Base-by-base conservation (phyloP, 495 filamentous ascomycete species). In the Aspergillus heteromorphus region DNA sequence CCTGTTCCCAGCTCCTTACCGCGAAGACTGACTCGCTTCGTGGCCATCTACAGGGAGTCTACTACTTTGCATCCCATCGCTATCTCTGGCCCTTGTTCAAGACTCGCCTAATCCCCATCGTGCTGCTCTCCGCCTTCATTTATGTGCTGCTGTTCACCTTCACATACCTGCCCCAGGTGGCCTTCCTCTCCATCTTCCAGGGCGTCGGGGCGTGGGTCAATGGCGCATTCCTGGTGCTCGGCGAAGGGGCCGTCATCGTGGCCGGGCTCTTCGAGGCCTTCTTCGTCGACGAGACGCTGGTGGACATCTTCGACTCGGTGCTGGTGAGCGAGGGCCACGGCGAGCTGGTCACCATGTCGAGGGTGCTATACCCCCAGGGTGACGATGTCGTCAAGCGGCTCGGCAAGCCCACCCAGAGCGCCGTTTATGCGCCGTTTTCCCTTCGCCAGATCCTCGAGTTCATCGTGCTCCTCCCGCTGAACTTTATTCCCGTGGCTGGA, bases 381-480 rank as follows among this genome's bases (percentile, higher is more conserved):
- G 70, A 75, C 16, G 69, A 81, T 53, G 79, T 82, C 6, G 73
- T 80, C 10, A 71, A 74, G 52, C 71, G 77, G 21, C 78, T 87
- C 4, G 84, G 83, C 23, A 82, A 79, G 49, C 81, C 83, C 6
- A 80, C 74, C 4, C 73, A 67, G 31, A 76, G 75, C 40, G 80
- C 82, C 2, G 71, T 82, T 23, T 87, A 86, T 61, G 75, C 81
- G 4, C 84, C 84, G 1, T 87, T 87, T 56, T 89, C 86, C 51
- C 58, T 88, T 13, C 79, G 82, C n/a, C 87, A 92, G 62, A 91
- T 91, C 50, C 57, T 85, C 50, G 87, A 92, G 67, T 85, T 92
- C 53, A 66, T 90, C n/a, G 65, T 88, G 38, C 77, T 86, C 21
- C 73, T 87, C 11, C 84, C 84, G 20, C 71, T 87, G 27, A 87